These are phyloP conservation scores for Solanum pinnatisectum DNA, from an alignment of 257 asterid species.

Conservation along the genomic window DNA sequence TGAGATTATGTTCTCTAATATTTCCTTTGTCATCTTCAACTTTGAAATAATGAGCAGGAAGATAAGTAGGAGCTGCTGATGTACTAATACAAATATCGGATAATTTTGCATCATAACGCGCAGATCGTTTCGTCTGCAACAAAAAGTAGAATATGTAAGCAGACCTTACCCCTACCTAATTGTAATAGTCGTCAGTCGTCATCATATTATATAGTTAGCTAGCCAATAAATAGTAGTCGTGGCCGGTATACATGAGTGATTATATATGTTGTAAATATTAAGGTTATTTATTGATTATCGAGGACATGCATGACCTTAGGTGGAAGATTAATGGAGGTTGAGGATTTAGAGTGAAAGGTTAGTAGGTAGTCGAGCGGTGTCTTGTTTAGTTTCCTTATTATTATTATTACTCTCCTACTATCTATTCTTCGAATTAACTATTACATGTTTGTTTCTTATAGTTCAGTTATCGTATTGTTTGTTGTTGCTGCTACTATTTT, in stretches of 20 bases:
- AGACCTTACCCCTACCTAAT: no score
- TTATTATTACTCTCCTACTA: no score
- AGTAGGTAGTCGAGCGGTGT: not conserved
- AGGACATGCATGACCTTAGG: no score
- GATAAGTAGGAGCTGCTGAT: conserved; percentile 50
- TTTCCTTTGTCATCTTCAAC: conserved; percentile 14
- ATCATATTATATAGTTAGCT: not conserved
- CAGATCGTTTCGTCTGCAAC: conserved; percentile 10
- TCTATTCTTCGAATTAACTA: not conserved
- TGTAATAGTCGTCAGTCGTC: no score
- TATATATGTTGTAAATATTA: not conserved
- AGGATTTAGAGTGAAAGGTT: no score
- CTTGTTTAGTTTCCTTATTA: no score
- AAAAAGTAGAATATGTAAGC: no score
- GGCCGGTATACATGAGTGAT: not conserved
- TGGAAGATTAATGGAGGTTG: not conserved
- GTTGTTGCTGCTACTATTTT: no score
- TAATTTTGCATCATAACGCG: conserved; percentile 17
- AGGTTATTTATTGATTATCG: not conserved
- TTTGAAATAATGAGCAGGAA: conserved; percentile 36
- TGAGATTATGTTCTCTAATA: conserved; percentile 20
- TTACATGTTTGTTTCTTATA: not conserved
- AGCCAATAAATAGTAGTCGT: not conserved
- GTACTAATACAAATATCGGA: conserved; percentile 38
- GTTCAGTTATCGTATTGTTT: no score